These are phyloP conservation scores for Leccinum variicolor DNA, from an alignment of 768 basidiomycete species.

Conservation along the genomic window DNA sequence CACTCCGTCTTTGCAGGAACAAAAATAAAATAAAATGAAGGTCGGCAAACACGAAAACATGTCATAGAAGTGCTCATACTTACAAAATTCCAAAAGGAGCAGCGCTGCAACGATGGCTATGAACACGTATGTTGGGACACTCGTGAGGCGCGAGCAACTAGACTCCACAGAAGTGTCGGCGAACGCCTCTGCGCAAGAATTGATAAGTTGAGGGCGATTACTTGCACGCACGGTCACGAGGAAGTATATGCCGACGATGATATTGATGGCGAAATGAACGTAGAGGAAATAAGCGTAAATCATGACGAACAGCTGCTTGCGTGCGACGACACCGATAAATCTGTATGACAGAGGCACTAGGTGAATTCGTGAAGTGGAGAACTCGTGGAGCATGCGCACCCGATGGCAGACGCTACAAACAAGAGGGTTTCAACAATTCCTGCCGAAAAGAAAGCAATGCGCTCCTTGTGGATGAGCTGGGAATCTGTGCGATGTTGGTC, in stretches of 20 bases:
- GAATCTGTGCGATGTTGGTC: slow-evolving; percentile 28
- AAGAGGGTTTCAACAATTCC: slow-evolving; percentile 54
- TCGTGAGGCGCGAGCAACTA: slow-evolving; percentile 44
- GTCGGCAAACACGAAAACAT: not conserved
- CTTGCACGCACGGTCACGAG: slow-evolving; percentile 47
- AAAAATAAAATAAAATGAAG: not conserved
- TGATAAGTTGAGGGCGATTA: slow-evolving; percentile 38
- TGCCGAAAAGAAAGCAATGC: slow-evolving; percentile 44
- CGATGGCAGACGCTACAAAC: slow-evolving; percentile 50
- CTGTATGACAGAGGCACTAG: slow-evolving; percentile 31
- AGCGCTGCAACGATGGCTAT: slow-evolving; percentile 42
- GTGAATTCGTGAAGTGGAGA: not conserved
- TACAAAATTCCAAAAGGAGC: slow-evolving; percentile 56
- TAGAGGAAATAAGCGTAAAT: slow-evolving; percentile 56
- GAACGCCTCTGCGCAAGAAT: slow-evolving; percentile 46
- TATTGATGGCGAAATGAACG: slow-evolving; percentile 53
- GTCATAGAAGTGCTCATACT: slow-evolving; percentile 26
- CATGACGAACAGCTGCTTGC: slow-evolving; percentile 58
- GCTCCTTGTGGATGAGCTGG: slow-evolving; percentile 28
- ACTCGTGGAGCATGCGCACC: slow-evolving; percentile 35
- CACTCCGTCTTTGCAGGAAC: slow-evolving; percentile 42
- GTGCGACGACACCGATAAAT: slow-evolving; percentile 59
- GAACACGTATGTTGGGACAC: slow-evolving; percentile 44
- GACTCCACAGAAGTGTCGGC: slow-evolving; percentile 37
- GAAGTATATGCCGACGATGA: slow-evolving; percentile 50